A percentile compares a stretch with the other conserved stretches of the same genome.
Evolutionary conservation across 768 basidiomycete genomes (phyloP).

Genomic region (Chalciporus pseudorubinellus): DNA sequence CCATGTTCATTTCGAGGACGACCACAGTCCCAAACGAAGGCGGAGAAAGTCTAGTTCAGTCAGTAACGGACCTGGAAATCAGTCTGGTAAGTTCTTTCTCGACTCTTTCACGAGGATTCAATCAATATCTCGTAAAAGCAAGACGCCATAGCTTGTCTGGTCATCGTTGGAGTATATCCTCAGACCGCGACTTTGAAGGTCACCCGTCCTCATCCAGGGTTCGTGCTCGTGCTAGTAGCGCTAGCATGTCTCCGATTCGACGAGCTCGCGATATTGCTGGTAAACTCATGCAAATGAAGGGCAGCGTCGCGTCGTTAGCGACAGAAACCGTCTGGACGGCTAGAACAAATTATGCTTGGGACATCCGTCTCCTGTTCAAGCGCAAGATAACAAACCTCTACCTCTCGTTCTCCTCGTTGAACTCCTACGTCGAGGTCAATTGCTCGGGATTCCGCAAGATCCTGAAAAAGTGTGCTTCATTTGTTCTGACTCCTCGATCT

Average conservation of each 20-base stretch:
- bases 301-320: constrained; percentile 47
- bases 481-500: not conserved
- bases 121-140: constrained; percentile 12
- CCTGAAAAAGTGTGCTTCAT: constrained; percentile 76
- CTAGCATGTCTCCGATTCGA: constrained; percentile 35
- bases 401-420: constrained; percentile 70
- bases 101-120: not conserved
- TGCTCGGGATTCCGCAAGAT: constrained; percentile 94
- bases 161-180: constrained; percentile 45
- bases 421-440: constrained; percentile 89
- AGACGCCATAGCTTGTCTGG: constrained; percentile 5
- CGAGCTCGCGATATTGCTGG: constrained; percentile 40
- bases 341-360: constrained; percentile 75
- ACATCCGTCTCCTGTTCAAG: constrained; percentile 84
- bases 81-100: constrained; percentile 11
- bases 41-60: constrained; percentile 37
- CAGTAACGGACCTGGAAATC: constrained; percentile 23
- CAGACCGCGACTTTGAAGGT: constrained; percentile 44
- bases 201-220: constrained; percentile 20
- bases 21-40: constrained; percentile 27
- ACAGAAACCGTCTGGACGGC: constrained; percentile 72
- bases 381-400: constrained; percentile 83
- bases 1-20: constrained; percentile 27
- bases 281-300: constrained; percentile 50
- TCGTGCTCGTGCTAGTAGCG: constrained; percentile 21